Base-by-base conservation (phyloP, 169 alveolate genomes). In the Plasmodium vivax region DNA sequence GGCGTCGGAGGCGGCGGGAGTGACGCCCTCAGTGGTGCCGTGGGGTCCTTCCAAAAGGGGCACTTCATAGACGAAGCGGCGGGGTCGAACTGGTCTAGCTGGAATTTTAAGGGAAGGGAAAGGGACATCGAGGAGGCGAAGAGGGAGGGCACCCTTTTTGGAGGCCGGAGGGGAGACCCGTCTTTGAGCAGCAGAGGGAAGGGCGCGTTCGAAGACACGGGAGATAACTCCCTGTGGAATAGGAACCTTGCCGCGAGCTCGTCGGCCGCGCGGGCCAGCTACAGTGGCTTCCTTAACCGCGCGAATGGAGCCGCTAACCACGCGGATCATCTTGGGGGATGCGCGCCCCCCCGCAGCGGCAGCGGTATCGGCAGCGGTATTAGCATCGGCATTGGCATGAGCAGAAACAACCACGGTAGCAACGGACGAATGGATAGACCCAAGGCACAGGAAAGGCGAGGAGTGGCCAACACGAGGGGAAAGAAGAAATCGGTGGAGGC, bases 401-500 rank as follows among this genome's bases (percentile, higher is more conserved):
- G 27, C n/a, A 47, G 34, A 51, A 51, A 51, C 62, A 16, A 16
- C 19, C 10, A 16, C 62, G 27, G 62, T 2, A 62, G 6, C 75
- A 62, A 62, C 27, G 36, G 36, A 4, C 32, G 77, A 68, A 7
- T 30, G 43, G 77, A 68, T 8, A 14, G 77, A 7, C 32, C 19
- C 14, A 75, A 68, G n/a, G 75, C 82, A 58, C 62, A 32, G 72
- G 73, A 74, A 12, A 75, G 23, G 81, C 14, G 36, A n/a, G 19
- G 41, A 41, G 23, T 87, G 30, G 19, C 85, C 43, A 84, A 83
- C 58, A 72, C 83, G 58, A 92, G 92, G 87, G 68, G 45, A 27
- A 73, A 92, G 58, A 93, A 94, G 79, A 80, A 83, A 74, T 84
- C 56, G 16, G 54, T 36, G 14, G 94, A 75, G 30, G 92, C 68